Conservation (phyloP, 306 rosid species). For the Cicer yamashitae region DNA sequence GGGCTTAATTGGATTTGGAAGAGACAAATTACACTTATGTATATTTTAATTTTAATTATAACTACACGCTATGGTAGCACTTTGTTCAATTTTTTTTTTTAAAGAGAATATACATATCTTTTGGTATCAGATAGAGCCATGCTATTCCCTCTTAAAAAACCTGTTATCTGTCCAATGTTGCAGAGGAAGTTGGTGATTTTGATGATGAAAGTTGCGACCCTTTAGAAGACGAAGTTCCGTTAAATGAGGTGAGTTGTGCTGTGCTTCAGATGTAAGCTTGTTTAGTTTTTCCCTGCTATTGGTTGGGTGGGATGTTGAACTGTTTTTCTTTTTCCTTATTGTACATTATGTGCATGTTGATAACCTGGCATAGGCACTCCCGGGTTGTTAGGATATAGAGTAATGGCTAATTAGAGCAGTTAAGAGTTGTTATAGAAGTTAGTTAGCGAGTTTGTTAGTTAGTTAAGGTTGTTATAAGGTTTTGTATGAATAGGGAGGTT, state of each 20-base stretch:
- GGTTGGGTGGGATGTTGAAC: not conserved
- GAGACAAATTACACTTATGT: not conserved
- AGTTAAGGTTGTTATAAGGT: too few species aligned
- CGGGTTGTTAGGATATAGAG: not conserved
- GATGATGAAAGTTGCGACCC: conserved; percentile 47
- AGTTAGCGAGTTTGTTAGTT: too few species aligned
- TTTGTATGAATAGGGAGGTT: too few species aligned
- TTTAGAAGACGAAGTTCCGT: conserved; percentile 46
- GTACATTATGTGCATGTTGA: not conserved
- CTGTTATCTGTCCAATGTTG: conserved; percentile 36
- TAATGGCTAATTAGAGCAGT: too few species aligned
- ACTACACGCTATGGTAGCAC: not conserved
- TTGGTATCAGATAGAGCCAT: conserved; percentile 19
- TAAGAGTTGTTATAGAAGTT: too few species aligned
- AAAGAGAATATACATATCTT: not conserved
- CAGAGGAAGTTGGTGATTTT: conserved; percentile 68
- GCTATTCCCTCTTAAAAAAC: conserved; percentile 21
- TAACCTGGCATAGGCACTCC: conserved; percentile 6
- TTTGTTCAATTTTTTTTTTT: conserved; percentile 19
- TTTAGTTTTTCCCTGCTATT: not conserved
- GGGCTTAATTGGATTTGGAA: conserved; percentile 31
- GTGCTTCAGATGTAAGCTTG: conserved; percentile 17
- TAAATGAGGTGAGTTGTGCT: conserved; percentile 58
- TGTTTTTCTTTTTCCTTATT: conserved; percentile 21
- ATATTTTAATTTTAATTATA: not conserved